Percentiles rank a stretch among this genome's conserved stretches.
Evolutionary conservation across 768 basidiomycete genomes (phyloP).

Genomic region (Nidula microcarpa): DNA sequence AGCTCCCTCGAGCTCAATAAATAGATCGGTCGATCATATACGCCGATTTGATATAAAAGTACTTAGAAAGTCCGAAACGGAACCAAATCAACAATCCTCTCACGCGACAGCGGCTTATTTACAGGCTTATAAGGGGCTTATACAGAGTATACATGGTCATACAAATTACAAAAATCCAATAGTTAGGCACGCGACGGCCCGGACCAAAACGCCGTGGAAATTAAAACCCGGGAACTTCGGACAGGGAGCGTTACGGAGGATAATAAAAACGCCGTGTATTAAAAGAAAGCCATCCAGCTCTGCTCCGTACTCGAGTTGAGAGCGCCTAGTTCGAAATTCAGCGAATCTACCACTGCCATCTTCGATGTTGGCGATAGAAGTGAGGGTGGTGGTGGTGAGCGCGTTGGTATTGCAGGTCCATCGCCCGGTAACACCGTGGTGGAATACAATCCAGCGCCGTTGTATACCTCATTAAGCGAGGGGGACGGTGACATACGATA

Average conservation of each 20-base stretch:
- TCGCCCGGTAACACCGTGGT: slow-evolving; percentile 23
- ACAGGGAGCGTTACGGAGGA: slow-evolving; percentile 3
- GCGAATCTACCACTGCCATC: slow-evolving; percentile 38
- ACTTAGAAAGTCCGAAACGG: not conserved
- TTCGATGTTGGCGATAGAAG: slow-evolving; percentile 28
- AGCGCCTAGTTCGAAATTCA: slow-evolving; percentile 48
- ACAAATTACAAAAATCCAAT: too few species aligned
- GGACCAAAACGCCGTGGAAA: too few species aligned
- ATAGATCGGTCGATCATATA: not conserved
- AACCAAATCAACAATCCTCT: slow-evolving; percentile 1
- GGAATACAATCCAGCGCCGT: slow-evolving; percentile 25
- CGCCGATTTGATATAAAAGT: not conserved
- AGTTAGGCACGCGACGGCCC: too few species aligned
- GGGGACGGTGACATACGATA: slow-evolving; percentile 2
- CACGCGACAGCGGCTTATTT: not conserved
- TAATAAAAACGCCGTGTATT: slow-evolving; percentile 4
- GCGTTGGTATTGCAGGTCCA: slow-evolving; percentile 20
- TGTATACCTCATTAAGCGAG: slow-evolving; percentile 4
- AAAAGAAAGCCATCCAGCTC: slow-evolving; percentile 49
- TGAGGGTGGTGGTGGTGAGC: slow-evolving; percentile 7
- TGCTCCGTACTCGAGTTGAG: slow-evolving; percentile 37
- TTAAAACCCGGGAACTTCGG: not conserved
- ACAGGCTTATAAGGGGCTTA: not conserved
- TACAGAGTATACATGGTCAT: not conserved
- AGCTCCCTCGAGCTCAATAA: not conserved